Evolutionary conservation across 495 filamentous ascomycete species (phyloP).

Genomic region (Podospora anserina): DNA sequence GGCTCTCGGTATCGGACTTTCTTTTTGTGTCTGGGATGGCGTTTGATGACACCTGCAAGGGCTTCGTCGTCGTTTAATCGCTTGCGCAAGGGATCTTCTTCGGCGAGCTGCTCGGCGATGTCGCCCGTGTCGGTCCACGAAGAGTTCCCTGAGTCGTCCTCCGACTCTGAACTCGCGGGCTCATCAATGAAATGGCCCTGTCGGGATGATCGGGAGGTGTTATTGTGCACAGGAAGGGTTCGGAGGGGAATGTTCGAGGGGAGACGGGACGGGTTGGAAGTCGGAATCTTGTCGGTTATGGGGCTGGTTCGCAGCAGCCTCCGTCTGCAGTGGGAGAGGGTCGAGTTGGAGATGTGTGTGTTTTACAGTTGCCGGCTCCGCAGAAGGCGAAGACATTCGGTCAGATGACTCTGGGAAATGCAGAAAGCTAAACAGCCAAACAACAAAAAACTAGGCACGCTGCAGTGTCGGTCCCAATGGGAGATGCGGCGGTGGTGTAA

Average conservation of each 20-base stretch:
- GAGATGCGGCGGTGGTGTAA: slow-evolving; percentile 10
- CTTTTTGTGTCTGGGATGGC: slow-evolving; percentile 37
- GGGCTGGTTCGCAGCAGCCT: slow-evolving; percentile 62
- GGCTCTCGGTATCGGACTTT: slow-evolving; percentile 46
- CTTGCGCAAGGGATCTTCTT: slow-evolving; percentile 72
- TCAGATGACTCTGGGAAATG: slow-evolving; percentile 14
- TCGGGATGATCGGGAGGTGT: slow-evolving; percentile 35
- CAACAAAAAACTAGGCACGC: neutral
- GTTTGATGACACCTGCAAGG: slow-evolving; percentile 47
- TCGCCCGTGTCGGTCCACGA: slow-evolving; percentile 95
- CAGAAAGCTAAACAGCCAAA: slow-evolving; percentile 3
- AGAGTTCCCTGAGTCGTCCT: slow-evolving; percentile 46
- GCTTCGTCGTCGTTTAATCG: slow-evolving; percentile 59
- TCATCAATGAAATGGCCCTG: slow-evolving; percentile 31
- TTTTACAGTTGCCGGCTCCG: slow-evolving; percentile 18
- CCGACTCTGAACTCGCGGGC: slow-evolving; percentile 29
- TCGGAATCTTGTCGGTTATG: slow-evolving; percentile 56
- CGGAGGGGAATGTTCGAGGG: slow-evolving; percentile 63
- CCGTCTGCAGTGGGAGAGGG: slow-evolving; percentile 37
- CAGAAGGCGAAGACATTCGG: slow-evolving; percentile 22
- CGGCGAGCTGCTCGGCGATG: slow-evolving; percentile 82
- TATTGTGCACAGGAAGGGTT: slow-evolving; percentile 44
- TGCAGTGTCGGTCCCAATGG: neutral
- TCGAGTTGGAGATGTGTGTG: neutral
- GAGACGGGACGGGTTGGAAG: slow-evolving; percentile 45